These are phyloP conservation scores for Mycogone perniciosa DNA, from an alignment of 2,329 filamentous ascomycete genomes.

Conservation along the genomic window DNA sequence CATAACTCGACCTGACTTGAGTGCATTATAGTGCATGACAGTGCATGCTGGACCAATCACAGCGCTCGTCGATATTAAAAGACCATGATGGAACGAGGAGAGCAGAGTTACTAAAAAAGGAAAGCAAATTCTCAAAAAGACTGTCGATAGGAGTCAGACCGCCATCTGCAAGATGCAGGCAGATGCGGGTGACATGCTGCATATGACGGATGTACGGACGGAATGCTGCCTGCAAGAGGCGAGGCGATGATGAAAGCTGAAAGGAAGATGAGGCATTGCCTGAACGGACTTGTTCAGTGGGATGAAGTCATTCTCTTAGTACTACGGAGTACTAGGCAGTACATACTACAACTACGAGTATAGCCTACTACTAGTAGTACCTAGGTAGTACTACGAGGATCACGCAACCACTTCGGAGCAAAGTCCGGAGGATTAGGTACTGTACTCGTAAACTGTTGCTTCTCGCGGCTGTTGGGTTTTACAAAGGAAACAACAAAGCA, in stretches of 20 bases:
- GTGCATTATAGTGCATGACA: background rate
- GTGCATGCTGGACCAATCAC: background rate
- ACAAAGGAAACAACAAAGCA: too few relatives aligned
- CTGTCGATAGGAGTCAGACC: constrained; percentile 5
- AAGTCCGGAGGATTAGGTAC: too few relatives aligned
- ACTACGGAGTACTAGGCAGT: too few relatives aligned
- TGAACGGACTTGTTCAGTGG: too few relatives aligned
- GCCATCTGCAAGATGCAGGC: constrained; percentile 9
- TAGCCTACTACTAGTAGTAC: too few relatives aligned
- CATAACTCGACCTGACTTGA: background rate
- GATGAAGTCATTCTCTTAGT: too few relatives aligned
- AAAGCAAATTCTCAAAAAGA: background rate
- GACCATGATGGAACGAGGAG: background rate
- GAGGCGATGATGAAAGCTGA: background rate
- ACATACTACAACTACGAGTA: too few relatives aligned
- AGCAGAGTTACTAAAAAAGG: background rate
- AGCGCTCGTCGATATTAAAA: background rate
- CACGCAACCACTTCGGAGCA: too few relatives aligned
- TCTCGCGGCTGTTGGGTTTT: too few relatives aligned
- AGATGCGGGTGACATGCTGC: constrained; percentile 1
- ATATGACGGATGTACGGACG: background rate
- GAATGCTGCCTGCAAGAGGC: too few relatives aligned
- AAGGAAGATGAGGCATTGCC: background rate
- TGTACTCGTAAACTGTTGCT: too few relatives aligned
- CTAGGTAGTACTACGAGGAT: too few relatives aligned